Conservation (phyloP, 768 basidiomycete genomes). For the Lentinula raphanica region DNA sequence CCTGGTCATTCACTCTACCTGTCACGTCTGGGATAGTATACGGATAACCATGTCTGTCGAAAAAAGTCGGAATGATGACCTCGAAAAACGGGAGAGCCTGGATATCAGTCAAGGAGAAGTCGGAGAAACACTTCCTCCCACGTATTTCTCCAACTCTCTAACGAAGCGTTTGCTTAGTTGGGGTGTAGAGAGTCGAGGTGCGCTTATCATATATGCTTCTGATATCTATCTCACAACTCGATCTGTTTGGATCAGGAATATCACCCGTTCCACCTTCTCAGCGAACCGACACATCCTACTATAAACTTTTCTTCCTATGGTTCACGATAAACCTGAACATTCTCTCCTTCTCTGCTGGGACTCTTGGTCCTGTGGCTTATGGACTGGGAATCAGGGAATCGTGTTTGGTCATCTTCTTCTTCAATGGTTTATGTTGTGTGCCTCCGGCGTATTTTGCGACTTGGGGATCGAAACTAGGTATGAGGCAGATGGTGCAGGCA, state of each 20-base stretch:
- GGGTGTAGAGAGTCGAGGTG: slow-evolving; percentile 5
- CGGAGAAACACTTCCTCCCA: neutral
- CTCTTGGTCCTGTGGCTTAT: slow-evolving; percentile 39
- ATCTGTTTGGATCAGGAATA: slow-evolving; percentile 21
- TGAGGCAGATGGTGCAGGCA: slow-evolving; percentile 82
- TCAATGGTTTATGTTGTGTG: slow-evolving; percentile 38
- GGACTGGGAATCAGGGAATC: slow-evolving; percentile 37
- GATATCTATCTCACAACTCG: neutral
- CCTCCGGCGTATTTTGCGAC: slow-evolving; percentile 48
- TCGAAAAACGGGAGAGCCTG: neutral
- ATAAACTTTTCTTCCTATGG: slow-evolving; percentile 50
- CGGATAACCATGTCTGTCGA: neutral
- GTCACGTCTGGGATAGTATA: no score
- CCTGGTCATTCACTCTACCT: no score
- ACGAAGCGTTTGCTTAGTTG: slow-evolving; percentile 2
- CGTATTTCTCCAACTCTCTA: neutral
- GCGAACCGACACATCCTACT: slow-evolving; percentile 39
- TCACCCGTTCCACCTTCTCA: slow-evolving; percentile 33
- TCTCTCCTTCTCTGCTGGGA: slow-evolving; percentile 40
- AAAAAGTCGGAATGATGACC: neutral
- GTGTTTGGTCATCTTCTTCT: slow-evolving; percentile 39
- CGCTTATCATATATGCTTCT: neutral
- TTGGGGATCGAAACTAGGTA: slow-evolving; percentile 80
- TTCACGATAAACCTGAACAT: slow-evolving; percentile 48
- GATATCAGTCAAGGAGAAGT: neutral